These are phyloP conservation scores for Thermomyces lanuginosus DNA, from an alignment of 2,329 filamentous ascomycete species.

Conservation along the genomic window DNA sequence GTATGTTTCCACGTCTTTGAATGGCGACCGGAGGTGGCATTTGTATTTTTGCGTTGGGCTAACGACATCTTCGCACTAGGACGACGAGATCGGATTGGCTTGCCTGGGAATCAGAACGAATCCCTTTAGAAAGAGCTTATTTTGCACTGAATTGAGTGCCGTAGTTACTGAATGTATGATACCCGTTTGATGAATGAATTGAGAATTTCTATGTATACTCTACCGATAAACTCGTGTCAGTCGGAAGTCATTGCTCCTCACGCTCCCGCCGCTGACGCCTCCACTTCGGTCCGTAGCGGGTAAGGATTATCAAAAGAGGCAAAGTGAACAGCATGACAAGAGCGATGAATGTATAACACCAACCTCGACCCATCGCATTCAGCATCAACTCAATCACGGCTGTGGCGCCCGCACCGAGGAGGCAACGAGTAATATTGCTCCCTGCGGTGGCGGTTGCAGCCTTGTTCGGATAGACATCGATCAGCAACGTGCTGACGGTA, in stretches of 20 bases:
- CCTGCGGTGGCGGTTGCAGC: conserved; percentile 29
- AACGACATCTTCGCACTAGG: conserved; percentile 30
- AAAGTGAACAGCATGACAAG: conserved; percentile 22
- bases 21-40: too few species aligned
- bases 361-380: conserved; percentile 15
- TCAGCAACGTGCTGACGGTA: conserved; percentile 30
- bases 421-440: conserved; percentile 28
- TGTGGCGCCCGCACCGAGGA: conserved; percentile 28
- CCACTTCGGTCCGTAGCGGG: conserved; percentile 28
- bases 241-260: conserved; percentile 4
- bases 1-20: conserved; percentile 37
- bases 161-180: neutral
- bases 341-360: conserved; percentile 27
- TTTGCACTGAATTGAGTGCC: conserved; percentile 34
- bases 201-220: neutral
- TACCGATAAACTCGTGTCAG: conserved; percentile 1
- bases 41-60: conserved; percentile 2
- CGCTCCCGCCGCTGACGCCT: conserved; percentile 23
- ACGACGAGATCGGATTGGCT: conserved; percentile 96
- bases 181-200: neutral
- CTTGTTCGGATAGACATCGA: conserved; percentile 28
- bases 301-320: conserved; percentile 26
- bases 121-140: conserved; percentile 49
- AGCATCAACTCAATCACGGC: conserved; percentile 30
- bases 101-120: conserved; percentile 72